Base-by-base conservation (phyloP, 75 land plant species). In the Pinus albicaulis region DNA sequence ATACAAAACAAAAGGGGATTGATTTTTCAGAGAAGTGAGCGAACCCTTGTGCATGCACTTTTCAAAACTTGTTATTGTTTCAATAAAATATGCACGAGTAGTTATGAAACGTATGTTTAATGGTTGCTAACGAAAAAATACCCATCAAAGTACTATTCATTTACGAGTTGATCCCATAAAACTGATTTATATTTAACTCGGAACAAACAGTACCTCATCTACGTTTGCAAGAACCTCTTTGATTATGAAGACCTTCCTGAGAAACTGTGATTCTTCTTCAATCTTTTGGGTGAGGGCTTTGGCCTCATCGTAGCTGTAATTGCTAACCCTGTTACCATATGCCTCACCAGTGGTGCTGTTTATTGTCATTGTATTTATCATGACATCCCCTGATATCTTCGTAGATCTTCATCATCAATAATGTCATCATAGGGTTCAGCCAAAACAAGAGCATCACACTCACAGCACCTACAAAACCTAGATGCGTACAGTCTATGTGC, bases 401-500 rank as follows among this genome's bases (percentile, higher is more conserved):
- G 20, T 19, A 0, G 5, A 52, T 53, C 53, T 1, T 71, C 70
- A 56, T 72, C 56, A 12, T 62, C 73, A 44, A 25, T 61, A 22
- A 73, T 80, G 25, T 59, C 60, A 17, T 17, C 22, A 59, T 17
- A 5, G 22, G 20, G 60, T 4, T 59, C 80, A 13, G 66, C 74
- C 79, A 78, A 25, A 73, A 68, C 81, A 0, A 88, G 79, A 10
- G 76, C 74, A 28, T 80, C 83, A 70, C 91, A 86, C 1, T 85
- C 84, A 7, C 38, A 71, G 59, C 91, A 89, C 61, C 80, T 77
- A 0, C 75, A 34, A 55, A 68, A 25, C 70, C 58, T 31, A 28
- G 75, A 73, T 1, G 93, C 79, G 73, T 87, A 95, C 57, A 95
- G 76, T 85, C 60, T 74, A 82, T 95, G 93, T 0, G 91, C 98